phyloP scores from a whole-genome alignment of 2,329 filamentous ascomycete genomes.

The Nemania sp. region DNA sequence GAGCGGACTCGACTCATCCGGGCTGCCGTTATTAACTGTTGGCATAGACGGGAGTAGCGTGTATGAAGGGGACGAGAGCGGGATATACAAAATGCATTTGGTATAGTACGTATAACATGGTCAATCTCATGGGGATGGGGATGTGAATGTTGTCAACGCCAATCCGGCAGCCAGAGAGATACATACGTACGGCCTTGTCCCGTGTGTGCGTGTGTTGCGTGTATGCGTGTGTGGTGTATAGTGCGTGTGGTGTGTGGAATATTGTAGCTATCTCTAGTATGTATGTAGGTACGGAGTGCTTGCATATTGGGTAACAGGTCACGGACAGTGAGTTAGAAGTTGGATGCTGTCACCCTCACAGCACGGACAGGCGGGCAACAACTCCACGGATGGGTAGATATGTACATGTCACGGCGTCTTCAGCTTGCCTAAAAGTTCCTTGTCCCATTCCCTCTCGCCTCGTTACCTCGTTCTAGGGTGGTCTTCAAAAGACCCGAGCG shows the following conservation, averaged over 20 bases:
- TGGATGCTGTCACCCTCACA: too few relatives aligned
- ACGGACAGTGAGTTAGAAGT: slow-evolving; percentile 6
- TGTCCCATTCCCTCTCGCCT: too few relatives aligned
- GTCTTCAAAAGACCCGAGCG: too few relatives aligned
- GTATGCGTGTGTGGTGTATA: too few relatives aligned
- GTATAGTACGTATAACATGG: slow-evolving; percentile 22
- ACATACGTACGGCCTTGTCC: slow-evolving; percentile 13
- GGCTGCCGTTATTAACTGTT: slow-evolving; percentile 17
- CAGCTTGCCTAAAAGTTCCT: too few relatives aligned
- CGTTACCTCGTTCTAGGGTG: too few relatives aligned
- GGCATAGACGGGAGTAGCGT: slow-evolving; percentile 7
- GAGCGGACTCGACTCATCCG: slow-evolving; percentile 19
- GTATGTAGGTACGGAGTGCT: not conserved
- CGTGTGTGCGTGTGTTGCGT: too few relatives aligned
- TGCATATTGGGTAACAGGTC: slow-evolving; percentile 24
- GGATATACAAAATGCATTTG: slow-evolving; percentile 17
- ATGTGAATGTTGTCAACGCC: slow-evolving; percentile 8
- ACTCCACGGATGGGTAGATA: slow-evolving; percentile 1
- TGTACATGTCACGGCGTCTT: too few relatives aligned
- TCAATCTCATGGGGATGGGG: slow-evolving; percentile 13
- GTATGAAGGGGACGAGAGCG: slow-evolving; percentile 11
- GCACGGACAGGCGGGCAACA: not conserved
- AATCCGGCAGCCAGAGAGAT: slow-evolving; percentile 9
- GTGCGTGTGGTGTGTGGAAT: slow-evolving; percentile 14
- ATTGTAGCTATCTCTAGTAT: not conserved